Evolutionary conservation across 305 asterid genomes (phyloP).

Genomic region (Euphrasia arctica): DNA sequence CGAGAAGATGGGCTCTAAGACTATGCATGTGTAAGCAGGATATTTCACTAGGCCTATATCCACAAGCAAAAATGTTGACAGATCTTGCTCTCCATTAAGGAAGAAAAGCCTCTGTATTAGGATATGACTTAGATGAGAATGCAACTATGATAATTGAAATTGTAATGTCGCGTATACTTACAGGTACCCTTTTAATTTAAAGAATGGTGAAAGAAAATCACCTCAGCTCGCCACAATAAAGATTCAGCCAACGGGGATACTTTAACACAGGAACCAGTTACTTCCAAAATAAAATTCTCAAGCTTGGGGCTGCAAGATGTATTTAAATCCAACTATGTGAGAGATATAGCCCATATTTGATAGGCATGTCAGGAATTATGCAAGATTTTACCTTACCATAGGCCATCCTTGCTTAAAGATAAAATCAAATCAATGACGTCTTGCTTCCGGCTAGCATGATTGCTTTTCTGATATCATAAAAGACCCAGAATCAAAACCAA

Average conservation of each 20-base stretch:
- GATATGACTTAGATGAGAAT: slow-evolving; percentile 26
- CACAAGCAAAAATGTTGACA: slow-evolving; percentile 79
- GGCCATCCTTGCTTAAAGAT: slow-evolving; percentile 44
- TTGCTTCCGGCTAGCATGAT: slow-evolving; percentile 60
- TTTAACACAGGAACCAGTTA: slow-evolving; percentile 63
- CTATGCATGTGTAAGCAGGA: slow-evolving; percentile 78
- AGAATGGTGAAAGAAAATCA: slow-evolving; percentile 28
- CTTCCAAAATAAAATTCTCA: slow-evolving; percentile 42
- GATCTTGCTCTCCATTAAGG: slow-evolving; percentile 92
- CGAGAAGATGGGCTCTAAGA: slow-evolving; percentile 57
- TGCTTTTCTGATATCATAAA: slow-evolving; percentile 46
- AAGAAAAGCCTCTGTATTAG: slow-evolving; percentile 88
- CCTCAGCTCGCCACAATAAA: slow-evolving; percentile 96
- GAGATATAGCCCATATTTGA: slow-evolving; percentile 17
- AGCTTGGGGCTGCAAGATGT: slow-evolving; percentile 58
- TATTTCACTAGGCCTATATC: slow-evolving; percentile 86
- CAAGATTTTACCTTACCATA: slow-evolving; percentile 48
- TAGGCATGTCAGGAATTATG: slow-evolving; percentile 18
- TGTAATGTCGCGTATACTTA: background rate
- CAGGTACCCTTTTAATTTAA: slow-evolving; percentile 19
- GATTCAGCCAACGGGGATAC: slow-evolving; percentile 66
- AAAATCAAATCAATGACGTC: slow-evolving; percentile 55
- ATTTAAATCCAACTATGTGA: slow-evolving; percentile 23
- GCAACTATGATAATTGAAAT: slow-evolving; percentile 22
- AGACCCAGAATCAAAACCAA: slow-evolving; percentile 22